Conservation (phyloP, 352 stramenopile species). For the Phytophthora hibernalis region DNA sequence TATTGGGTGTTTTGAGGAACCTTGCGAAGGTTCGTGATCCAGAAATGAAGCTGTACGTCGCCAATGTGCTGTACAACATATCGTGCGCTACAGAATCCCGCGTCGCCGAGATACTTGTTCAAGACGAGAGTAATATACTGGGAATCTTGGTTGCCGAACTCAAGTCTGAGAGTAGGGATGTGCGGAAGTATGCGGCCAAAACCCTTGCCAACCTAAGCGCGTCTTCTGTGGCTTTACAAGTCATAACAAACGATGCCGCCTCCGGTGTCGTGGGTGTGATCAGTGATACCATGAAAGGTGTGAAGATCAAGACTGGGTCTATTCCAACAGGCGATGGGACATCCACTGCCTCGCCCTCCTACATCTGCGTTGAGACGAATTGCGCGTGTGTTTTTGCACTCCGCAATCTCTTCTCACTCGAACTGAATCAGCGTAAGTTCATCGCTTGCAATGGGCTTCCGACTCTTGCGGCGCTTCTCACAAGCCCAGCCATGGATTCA, state of each 20-base stretch:
- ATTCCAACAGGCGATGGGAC: conserved; percentile 6
- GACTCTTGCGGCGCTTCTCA: conserved; percentile 70
- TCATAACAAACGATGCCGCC: conserved; percentile 64
- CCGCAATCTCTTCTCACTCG: conserved; percentile 71
- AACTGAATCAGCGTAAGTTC: conserved; percentile 69
- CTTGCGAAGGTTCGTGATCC: conserved; percentile 78
- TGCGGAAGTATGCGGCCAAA: conserved; percentile 68
- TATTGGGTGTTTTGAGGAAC: conserved; percentile 67
- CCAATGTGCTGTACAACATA: conserved; percentile 87
- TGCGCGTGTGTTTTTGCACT: conserved; percentile 71
- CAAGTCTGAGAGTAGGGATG: conserved; percentile 70
- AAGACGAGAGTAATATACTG: conserved; percentile 74
- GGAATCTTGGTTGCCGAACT: conserved; percentile 69
- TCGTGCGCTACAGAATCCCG: conserved; percentile 57
- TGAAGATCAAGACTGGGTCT: conserved; percentile 40
- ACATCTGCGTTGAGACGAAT: conserved; percentile 58
- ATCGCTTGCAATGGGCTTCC: conserved; percentile 66
- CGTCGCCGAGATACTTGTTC: conserved; percentile 61
- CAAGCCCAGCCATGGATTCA: conserved; percentile 49
- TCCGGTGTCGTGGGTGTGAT: conserved; percentile 55
- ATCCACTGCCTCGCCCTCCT: conserved; percentile 2
- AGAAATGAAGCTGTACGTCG: conserved; percentile 86
- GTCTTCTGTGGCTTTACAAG: conserved; percentile 53
- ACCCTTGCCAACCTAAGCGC: conserved; percentile 74
- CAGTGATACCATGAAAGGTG: conserved; percentile 76